These are phyloP conservation scores for Candida gigantensis DNA, from an alignment of 1,139 yeast genomes.

Conservation along the genomic window DNA sequence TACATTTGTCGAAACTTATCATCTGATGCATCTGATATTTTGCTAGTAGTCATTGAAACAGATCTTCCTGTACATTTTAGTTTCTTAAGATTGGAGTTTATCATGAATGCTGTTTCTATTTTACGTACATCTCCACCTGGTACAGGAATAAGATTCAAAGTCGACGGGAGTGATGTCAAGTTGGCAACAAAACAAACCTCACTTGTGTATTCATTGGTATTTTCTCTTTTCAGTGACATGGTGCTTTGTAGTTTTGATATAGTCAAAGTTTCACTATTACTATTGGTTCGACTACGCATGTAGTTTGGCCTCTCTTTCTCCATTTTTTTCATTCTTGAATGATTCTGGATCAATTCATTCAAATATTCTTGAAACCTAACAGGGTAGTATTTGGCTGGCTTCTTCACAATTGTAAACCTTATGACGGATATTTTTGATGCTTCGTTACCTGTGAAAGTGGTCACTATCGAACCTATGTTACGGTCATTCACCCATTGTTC, in stretches of 20 bases:
- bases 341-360: constrained; percentile 60
- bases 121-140: constrained; percentile 60
- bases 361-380: constrained; percentile 57
- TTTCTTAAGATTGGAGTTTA: constrained; percentile 75
- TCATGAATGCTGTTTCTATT: constrained; percentile 58
- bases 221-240: constrained; percentile 5
- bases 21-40: constrained; percentile 75
- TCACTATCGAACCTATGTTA: constrained; percentile 63
- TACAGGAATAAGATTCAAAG: constrained; percentile 68
- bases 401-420: constrained; percentile 58
- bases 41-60: constrained; percentile 59
- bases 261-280: constrained; percentile 11
- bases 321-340: constrained; percentile 50
- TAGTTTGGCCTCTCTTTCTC: constrained; percentile 18
- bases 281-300: constrained; percentile 9
- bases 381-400: constrained; percentile 61
- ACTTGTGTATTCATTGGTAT: constrained; percentile 14
- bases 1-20: constrained; percentile 83
- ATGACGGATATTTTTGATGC: constrained; percentile 62
- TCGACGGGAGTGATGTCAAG: constrained; percentile 76
- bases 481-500: constrained; percentile 92
- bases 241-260: constrained; percentile 8
- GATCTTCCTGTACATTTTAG: constrained; percentile 86
- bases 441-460: constrained; percentile 82
- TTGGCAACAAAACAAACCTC: constrained; percentile 74